These are phyloP conservation scores for Ailanthus altissimus DNA, from an alignment of 345 rosid genomes.

Conservation along the genomic window DNA sequence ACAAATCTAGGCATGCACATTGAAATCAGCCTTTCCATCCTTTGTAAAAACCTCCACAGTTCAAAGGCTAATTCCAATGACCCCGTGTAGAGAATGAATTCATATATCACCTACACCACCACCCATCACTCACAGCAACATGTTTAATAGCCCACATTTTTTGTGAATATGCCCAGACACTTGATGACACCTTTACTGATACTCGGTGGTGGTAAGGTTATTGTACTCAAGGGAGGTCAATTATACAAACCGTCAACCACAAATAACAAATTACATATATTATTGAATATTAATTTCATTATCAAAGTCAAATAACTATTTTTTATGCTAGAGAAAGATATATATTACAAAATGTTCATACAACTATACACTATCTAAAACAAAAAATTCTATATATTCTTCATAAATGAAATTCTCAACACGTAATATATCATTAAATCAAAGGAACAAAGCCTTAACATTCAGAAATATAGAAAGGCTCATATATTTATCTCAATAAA, in stretches of 20 bases:
- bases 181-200: neutral
- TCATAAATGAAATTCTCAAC: neutral
- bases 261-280: neutral
- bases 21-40: neutral
- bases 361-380: neutral
- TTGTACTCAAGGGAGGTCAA: neutral
- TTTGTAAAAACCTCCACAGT: neutral
- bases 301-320: neutral
- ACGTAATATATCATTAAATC: neutral
- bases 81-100: neutral
- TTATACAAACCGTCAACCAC: neutral
- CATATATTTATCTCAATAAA: neutral
- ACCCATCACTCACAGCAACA: neutral
- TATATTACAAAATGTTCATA: neutral
- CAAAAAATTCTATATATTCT: neutral
- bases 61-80: slow-evolving; percentile 7
- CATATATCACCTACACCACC: neutral
- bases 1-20: neutral
- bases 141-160: neutral
- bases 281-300: neutral
- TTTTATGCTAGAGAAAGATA: neutral
- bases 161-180: neutral
- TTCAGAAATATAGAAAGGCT: neutral
- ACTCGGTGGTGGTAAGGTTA: neutral
- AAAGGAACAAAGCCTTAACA: neutral